Base-by-base conservation (phyloP, 2,329 filamentous ascomycete genomes). In the Lasiodiplodia sp. region DNA sequence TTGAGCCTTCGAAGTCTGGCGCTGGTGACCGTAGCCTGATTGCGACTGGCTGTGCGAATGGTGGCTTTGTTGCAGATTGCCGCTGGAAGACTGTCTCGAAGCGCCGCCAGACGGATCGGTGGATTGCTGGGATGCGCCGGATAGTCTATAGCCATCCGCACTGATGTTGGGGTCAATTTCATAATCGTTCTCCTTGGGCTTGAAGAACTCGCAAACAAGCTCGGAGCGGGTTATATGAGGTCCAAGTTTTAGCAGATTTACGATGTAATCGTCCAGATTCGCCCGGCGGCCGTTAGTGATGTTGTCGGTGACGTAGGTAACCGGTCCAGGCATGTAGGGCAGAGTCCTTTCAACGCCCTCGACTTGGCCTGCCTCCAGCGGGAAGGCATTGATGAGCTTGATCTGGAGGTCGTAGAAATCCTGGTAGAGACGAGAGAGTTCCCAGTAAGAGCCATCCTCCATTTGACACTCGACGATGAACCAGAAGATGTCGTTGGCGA, bases 391-490 rank as follows among this genome's bases (percentile, higher is more conserved):
- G 60, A 99, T 88, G 10, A 99, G 89, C 38, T 94, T 93, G 76
- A 98, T 98, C 79, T 99, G 96, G 79, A 98, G 95, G 79, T 98
- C 96, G 82, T 98, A 99, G 78, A 99, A 99, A 82, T 98, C 96
- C 79, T 98, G 94, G 77, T 99, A 99, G 77, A 97, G 96, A 71
- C 96, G 90, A 49, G 93, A 95, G 62, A 99, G 83, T 78, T 97
- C 94, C 94, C 94, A 98, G 76, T 92, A 91, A 57, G 92, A 88
- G 58, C 94, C 94, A 77, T 98, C 94, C 76, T 97, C 93, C 79
- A 98, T 88, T 74, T 91, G 87, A 28, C 92, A 93, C 79, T 97
- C 94, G 69, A 99, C 95, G 67, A 97, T 92, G 76, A 98, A 99
- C 93, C 96, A 98, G 81, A 98, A 98, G 79, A 97, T 97, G 74